Evolutionary conservation across 1,284 basidiomycete genomes (phyloP).

Genomic region (Pisolithus thermaeus): DNA sequence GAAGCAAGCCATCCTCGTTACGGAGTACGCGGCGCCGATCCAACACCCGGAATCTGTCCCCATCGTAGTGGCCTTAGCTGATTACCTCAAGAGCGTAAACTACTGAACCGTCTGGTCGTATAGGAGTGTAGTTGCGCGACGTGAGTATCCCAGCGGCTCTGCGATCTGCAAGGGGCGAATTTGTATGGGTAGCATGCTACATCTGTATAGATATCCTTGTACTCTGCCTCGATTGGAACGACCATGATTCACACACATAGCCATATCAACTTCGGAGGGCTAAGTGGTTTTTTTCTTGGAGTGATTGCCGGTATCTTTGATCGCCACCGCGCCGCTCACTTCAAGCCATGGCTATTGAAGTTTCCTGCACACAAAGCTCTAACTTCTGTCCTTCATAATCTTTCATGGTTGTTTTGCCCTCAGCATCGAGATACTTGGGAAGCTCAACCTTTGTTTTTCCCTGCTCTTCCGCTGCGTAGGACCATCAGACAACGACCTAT

Average conservation of each 20-base stretch:
- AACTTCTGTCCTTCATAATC: not conserved
- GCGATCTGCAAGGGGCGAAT: no score
- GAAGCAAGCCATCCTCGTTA: constrained; percentile 81
- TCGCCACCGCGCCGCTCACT: no score
- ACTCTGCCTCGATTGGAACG: not conserved
- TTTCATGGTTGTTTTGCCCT: not conserved
- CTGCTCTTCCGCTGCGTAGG: constrained; percentile 2
- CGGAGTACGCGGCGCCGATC: constrained; percentile 67
- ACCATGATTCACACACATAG: not conserved
- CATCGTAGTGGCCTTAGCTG: constrained; percentile 71
- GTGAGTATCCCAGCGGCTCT: no score
- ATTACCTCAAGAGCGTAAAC: constrained; percentile 68
- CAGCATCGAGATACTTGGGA: not conserved
- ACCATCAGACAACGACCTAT: not conserved
- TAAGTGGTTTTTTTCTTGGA: no score
- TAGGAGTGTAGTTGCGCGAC: no score
- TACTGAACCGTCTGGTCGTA: constrained; percentile 43
- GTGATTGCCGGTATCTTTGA: no score
- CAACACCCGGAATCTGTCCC: constrained; percentile 72
- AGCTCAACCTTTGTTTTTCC: not conserved
- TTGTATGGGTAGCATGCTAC: not conserved
- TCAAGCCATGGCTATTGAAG: not conserved
- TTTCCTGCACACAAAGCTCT: not conserved
- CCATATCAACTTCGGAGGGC: no score
- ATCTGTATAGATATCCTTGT: not conserved